These are phyloP conservation scores for Jaltomata sinuosa DNA, from an alignment of 257 asterid species.

Conservation along the genomic window DNA sequence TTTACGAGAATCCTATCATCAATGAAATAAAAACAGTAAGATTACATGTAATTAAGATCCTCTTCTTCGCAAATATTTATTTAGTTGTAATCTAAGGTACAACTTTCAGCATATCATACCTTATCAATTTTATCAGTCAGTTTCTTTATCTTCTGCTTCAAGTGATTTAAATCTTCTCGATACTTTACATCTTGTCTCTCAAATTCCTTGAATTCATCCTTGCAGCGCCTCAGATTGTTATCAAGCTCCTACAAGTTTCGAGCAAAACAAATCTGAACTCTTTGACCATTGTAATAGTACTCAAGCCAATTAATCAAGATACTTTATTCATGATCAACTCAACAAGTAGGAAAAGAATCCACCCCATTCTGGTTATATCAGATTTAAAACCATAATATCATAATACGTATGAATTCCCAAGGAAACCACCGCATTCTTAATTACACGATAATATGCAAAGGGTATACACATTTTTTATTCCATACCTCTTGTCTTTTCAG, in stretches of 20 bases:
- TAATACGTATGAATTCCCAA: neutral
- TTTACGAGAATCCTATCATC: conserved; percentile 61
- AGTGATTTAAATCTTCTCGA: conserved; percentile 72
- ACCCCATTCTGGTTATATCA: neutral
- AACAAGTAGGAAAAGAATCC: neutral
- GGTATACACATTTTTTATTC: neutral
- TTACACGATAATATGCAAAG: neutral
- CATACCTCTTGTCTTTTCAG: conserved; percentile 79
- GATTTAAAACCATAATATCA: neutral
- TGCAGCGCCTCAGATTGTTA: conserved; percentile 43
- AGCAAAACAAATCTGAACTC: neutral
- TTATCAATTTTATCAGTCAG: conserved; percentile 69
- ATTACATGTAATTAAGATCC: neutral
- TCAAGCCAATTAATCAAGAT: neutral
- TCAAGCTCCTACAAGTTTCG: conserved; percentile 58
- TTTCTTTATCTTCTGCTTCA: conserved; percentile 84
- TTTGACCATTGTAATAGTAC: neutral
- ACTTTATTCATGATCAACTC: neutral
- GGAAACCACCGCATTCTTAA: neutral
- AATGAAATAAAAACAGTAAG: neutral
- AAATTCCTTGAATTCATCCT: conserved; percentile 83
- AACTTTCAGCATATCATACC: conserved; percentile 26
- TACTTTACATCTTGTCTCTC: conserved; percentile 91
- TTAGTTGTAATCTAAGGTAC: neutral
- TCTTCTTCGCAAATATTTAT: neutral